A percentile compares a stretch with the other conserved stretches of the same genome.
Conservation (phyloP, 106 monocot genomes). For the Dendrobium nobile region DNA sequence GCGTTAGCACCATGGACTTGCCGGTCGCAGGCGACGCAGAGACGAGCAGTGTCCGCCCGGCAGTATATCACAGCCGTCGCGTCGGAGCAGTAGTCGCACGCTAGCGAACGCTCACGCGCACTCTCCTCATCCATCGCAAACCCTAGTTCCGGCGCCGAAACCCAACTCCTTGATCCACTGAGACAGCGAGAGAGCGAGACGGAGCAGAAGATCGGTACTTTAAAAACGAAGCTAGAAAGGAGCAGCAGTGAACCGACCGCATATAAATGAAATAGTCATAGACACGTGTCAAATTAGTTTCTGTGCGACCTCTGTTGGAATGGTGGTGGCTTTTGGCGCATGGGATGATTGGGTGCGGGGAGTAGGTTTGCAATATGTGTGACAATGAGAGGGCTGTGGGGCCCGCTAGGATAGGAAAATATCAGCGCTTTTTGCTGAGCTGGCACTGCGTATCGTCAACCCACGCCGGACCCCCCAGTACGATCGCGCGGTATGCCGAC, state of each 20-base stretch:
- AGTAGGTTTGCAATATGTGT: not conserved
- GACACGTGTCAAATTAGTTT: not conserved
- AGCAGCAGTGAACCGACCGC: not conserved
- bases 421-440: slow-evolving; percentile 10
- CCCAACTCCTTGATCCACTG: not conserved
- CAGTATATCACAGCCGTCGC: slow-evolving; percentile 57
- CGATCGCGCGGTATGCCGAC: too few species aligned
- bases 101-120: not conserved
- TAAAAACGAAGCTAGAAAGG: too few species aligned
- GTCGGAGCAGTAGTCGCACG: slow-evolving; percentile 62
- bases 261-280: not conserved
- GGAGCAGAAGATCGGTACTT: not conserved
- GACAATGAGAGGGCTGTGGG: not conserved
- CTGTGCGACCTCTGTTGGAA: not conserved
- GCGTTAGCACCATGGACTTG: slow-evolving; percentile 65
- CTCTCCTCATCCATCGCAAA: slow-evolving; percentile 2
- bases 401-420: not conserved
- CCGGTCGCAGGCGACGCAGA: slow-evolving; percentile 76
- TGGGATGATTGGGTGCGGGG: too few species aligned
- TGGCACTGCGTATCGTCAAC: not conserved
- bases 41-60: slow-evolving; percentile 62
- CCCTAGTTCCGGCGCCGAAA: not conserved
- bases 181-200: not conserved
- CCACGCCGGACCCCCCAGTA: too few species aligned
- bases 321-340: too few species aligned